Evolutionary conservation across 2,329 filamentous ascomycete species (phyloP).

Genomic region (Davidsoniella eucalypti): DNA sequence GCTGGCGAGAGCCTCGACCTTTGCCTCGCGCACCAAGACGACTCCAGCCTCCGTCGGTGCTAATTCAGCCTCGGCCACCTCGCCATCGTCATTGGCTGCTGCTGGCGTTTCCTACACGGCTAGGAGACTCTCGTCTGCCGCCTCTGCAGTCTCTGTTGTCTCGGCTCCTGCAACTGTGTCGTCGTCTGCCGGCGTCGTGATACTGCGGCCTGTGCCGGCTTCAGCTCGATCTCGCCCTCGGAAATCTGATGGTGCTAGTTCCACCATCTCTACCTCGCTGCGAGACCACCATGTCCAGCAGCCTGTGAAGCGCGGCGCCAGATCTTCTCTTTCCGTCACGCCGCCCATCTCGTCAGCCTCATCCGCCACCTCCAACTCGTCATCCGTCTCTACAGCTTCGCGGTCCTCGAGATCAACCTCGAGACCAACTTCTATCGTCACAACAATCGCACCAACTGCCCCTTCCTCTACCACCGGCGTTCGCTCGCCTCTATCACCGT

Average conservation of each 20-base stretch:
- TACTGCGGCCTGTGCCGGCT: conserved; percentile 6
- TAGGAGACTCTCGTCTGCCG: not conserved
- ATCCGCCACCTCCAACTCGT: not conserved
- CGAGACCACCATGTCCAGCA: conserved; percentile 7
- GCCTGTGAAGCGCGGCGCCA: conserved; percentile 6
- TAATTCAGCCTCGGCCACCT: not conserved
- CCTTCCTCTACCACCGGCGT: conserved; percentile 37
- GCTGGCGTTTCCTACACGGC: not conserved
- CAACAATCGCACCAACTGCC: conserved; percentile 27
- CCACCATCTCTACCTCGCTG: not conserved
- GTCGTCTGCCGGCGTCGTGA: conserved; percentile 4
- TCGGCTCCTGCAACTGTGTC: not conserved
- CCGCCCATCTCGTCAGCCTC: conserved; percentile 1
- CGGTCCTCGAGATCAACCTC: conserved; percentile 32
- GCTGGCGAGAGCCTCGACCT: conserved; percentile 6
- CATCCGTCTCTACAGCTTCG: conserved; percentile 7
- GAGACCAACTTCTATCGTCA: conserved; percentile 28
- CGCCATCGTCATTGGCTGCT: not conserved
- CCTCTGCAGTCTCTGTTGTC: not conserved
- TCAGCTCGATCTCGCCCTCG: conserved; percentile 3
- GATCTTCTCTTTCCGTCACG: conserved; percentile 3
- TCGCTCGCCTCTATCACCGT: conserved; percentile 36
- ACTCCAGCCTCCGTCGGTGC: not conserved
- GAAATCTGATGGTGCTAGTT: not conserved
- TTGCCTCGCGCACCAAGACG: conserved; percentile 6